phyloP scores from a whole-genome alignment of 371 early-diverging fungal genomes.

The Mortierella sp. region DNA sequence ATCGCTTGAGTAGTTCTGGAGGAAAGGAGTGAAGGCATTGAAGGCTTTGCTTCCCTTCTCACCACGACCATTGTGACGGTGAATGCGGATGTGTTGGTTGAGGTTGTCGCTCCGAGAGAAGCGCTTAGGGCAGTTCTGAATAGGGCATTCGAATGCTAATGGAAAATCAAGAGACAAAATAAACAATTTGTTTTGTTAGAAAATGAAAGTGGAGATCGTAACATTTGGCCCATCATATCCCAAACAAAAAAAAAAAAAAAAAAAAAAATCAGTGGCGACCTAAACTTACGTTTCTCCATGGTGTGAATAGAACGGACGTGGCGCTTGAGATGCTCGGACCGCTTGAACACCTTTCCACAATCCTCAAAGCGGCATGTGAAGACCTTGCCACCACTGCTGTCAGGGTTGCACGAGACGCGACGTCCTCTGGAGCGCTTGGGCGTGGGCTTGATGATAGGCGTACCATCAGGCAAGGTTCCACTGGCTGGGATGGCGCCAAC shows the following conservation, averaged over 20 bases:
- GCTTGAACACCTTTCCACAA: constrained; percentile 85
- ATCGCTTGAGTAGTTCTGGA: constrained; percentile 42
- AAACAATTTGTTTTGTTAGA: no score
- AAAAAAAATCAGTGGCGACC: not conserved
- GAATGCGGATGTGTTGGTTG: constrained; percentile 78
- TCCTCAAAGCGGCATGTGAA: constrained; percentile 65
- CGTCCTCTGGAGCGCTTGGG: constrained; percentile 67
- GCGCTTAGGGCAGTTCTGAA: constrained; percentile 79
- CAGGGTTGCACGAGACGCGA: constrained; percentile 67
- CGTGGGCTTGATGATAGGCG: constrained; percentile 46
- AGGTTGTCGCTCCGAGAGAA: constrained; percentile 91
- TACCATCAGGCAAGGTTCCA: constrained; percentile 14
- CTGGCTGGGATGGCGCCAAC: constrained; percentile 2
- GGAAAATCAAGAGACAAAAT: not conserved
- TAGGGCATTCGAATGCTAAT: constrained; percentile 73
- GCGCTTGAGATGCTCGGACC: constrained; percentile 87
- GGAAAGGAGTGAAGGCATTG: constrained; percentile 38
- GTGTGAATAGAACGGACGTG: constrained; percentile 77
- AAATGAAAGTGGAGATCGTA: no score
- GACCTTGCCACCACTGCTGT: constrained; percentile 58
- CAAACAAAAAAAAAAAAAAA: not conserved
- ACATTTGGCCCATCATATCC: no score
- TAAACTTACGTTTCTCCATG: constrained; percentile 64
- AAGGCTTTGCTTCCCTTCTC: constrained; percentile 44
- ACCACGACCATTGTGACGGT: constrained; percentile 61